Percentiles rank a stretch among this genome's conserved stretches.
phyloP scores from a whole-genome alignment of 148 eudicot genomes.

The Bassia scoparia region DNA sequence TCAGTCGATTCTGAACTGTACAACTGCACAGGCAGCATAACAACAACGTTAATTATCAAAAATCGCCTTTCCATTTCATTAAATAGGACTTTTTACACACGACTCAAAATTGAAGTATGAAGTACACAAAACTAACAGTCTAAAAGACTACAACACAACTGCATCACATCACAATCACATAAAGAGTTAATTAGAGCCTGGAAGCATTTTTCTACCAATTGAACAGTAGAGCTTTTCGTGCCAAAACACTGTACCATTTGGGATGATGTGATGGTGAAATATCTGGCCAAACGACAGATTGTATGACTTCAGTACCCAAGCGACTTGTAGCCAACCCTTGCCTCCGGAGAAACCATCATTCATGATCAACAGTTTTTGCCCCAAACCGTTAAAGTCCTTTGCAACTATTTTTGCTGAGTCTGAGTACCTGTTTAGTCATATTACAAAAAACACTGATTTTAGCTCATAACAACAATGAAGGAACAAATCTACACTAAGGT shows the following conservation, averaged over 20 bases:
- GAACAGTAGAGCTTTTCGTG: conserved; percentile 46
- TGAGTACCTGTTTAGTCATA: conserved; percentile 46
- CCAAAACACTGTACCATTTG: conserved; percentile 55
- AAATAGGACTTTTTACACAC: conserved; percentile 20
- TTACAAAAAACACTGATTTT: neutral
- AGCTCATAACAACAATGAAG: neutral
- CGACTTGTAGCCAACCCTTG: conserved; percentile 83
- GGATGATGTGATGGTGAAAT: conserved; percentile 69
- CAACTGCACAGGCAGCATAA: neutral
- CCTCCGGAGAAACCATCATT: conserved; percentile 86
- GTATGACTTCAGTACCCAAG: conserved; percentile 70
- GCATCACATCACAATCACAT: neutral
- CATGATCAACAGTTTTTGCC: conserved; percentile 71
- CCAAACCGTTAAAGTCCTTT: conserved; percentile 58
- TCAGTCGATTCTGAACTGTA: neutral
- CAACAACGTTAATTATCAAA: conserved; percentile 15
- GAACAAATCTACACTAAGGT: neutral
- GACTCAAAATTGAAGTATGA: conserved; percentile 7
- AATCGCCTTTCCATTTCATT: conserved; percentile 24
- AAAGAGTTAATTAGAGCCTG: conserved; percentile 47
- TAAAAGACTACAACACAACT: neutral
- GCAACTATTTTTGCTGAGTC: conserved; percentile 86
- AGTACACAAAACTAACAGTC: neutral
- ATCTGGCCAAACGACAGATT: conserved; percentile 59
- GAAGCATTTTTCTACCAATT: conserved; percentile 51